Conservation (phyloP, 441 rosid genomes). For the Jatropha podagrica region DNA sequence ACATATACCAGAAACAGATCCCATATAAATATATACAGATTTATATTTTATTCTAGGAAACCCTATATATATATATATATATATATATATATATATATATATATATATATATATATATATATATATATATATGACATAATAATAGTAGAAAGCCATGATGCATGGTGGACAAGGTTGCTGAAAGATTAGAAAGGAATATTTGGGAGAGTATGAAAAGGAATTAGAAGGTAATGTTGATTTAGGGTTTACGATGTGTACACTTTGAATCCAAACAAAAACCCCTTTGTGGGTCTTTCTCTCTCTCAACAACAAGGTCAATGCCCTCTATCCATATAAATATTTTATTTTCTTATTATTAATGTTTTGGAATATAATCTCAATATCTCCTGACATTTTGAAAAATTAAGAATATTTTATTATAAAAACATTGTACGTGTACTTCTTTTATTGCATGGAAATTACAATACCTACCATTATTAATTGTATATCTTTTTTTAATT, state of each 20-base stretch:
- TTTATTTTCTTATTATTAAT: not conserved
- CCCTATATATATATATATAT: too few relatives aligned
- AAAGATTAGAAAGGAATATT: conserved; percentile 54
- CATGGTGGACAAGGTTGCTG: conserved; percentile 30
- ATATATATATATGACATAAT: conserved; percentile 2
- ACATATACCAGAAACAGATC: too few relatives aligned
- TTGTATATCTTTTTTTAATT: too few relatives aligned
- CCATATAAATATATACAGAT: too few relatives aligned
- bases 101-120: too few relatives aligned
- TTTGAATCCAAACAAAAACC: conserved; percentile 46
- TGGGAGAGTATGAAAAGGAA: conserved; percentile 61
- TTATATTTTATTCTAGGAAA: too few relatives aligned
- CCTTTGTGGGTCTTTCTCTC: conserved; percentile 36
- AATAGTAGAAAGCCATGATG: conserved; percentile 5
- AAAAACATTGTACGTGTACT: conserved; percentile 12
- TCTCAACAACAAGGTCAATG: conserved; percentile 29
- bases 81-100: too few relatives aligned
- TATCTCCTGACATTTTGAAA: not conserved
- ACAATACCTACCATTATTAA: not conserved
- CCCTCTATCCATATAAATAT: conserved; percentile 17
- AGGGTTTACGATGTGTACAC: conserved; percentile 42
- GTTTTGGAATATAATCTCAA: not conserved
- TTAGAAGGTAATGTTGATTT: conserved; percentile 49
- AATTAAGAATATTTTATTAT: not conserved
- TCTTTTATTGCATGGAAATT: not conserved